Base-by-base conservation (phyloP, 495 filamentous ascomycete genomes). In the Penicillium manginii region DNA sequence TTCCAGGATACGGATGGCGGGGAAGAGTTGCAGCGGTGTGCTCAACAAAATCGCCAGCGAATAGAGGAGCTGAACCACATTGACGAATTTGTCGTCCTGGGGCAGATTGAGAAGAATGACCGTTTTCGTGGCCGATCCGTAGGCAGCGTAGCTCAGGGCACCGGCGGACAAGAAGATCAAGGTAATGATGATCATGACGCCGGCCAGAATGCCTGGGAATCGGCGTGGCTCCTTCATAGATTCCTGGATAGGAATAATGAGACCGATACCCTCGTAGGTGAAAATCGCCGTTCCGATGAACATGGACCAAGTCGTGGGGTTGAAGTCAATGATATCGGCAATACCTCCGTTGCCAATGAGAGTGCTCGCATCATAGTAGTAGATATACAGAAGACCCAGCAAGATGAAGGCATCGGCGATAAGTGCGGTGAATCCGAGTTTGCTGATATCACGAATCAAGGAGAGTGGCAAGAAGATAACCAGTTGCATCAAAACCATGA, bases 201-300 rank as follows among this genome's bases (percentile, higher is more conserved):
- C 82, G 32, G 84, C 91, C 51, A 98, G 84, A 33, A 98, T 91
- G 54, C 80, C 83, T 21, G 93, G 91, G 68, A 98, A 97, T 65
- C 96, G 91, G 51, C 86, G 80, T 1, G 91, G 94, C 48, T 90
- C 78, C 67, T 85, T 88, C 94, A 98, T 98, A 2, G 92, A 94
- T 67, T 94, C 91, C 74, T 98, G 96, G 56, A 98, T 98, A 3
- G 94, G 94, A 56, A 98, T 97, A 74, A 98, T 96, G n/a, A 98
- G 83, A 18, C 94, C 94, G 61, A 98, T 92, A 18, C 94, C 94
- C 68, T 98, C 94, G 62, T 97, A 98, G 5, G 94, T 98, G 78
- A 98, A 98, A 63, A 98, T 97, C 18, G 94, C 96, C 8, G 94
- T 98, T 62, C 94, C 94, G 65, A 98, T 97, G 72, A 98, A 97